Base-by-base conservation (phyloP, 1,284 basidiomycete species). In the Erythrobasidium hasegawianum region DNA sequence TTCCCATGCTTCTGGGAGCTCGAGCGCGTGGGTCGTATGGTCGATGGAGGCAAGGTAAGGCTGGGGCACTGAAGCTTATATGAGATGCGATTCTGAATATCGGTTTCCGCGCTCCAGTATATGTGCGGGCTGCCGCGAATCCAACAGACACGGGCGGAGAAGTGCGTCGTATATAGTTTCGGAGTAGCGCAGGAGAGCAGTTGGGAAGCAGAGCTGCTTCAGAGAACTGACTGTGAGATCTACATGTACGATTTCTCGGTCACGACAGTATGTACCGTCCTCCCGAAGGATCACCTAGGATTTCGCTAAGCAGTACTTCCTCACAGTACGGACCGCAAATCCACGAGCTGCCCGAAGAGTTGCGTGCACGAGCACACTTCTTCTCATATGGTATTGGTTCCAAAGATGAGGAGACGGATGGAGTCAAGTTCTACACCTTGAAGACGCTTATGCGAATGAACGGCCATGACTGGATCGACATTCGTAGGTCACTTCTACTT, bases 11-110 rank as follows among this genome's bases (percentile, higher is more conserved):
- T 55, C 2, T 59, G 50, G 45, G 61, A 68, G 29, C 20, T 59
- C 27, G 61, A 59, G 22, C 45, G 67, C n/a, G 57, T 68, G 7
- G 67, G 67, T 7, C 43, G 55, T 3, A 57, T 57, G 33, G 67
- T 41, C 24, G 67, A 68, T 49, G 67, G 67, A n/a, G 67, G 67
- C 14, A 65, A 65, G 62, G 61, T 64, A 24, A 24, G 54, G 10
- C 38, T 3, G 16, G n/a, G n/a, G n/a, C n/a, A n/a, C n/a, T n/a
- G n/a, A n/a, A n/a, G 11, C 40, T 11, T 11, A 11, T 41, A 11
- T n/a, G 40, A 11, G 11, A 14, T 41, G 11, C 40, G 11, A 11
- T 11, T n/a, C 11, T 41, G 40, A 11, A 11, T 41, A n/a, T 41
- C 11, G n/a, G 40, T 11, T 11, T n/a, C n/a, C n/a, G n/a, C n/a